A percentile compares a stretch with the other conserved stretches of the same genome.
Conservation (phyloP, 1,284 basidiomycete genomes). For the Sporisorium iseilematis-ciliati region DNA sequence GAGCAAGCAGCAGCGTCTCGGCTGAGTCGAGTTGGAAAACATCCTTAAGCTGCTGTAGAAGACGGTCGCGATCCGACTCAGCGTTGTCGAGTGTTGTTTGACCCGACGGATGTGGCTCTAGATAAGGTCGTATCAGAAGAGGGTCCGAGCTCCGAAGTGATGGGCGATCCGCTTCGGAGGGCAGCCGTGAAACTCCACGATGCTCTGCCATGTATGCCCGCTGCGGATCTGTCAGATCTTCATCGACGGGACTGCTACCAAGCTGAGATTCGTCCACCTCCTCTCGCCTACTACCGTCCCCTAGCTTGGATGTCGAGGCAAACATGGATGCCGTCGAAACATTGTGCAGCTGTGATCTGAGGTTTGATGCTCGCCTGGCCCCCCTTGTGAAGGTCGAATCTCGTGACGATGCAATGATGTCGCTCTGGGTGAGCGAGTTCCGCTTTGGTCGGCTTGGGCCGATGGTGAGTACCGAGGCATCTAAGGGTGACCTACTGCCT, state of each 20-base stretch:
- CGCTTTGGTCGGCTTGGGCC: constrained; percentile 24
- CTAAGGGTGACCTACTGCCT: constrained; percentile 47
- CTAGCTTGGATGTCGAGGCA: constrained; percentile 7
- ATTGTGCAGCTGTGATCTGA: constrained; percentile 33
- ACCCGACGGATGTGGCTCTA: constrained; percentile 4
- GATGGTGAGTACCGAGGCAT: constrained; percentile 41
- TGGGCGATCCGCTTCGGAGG: constrained; percentile 1
- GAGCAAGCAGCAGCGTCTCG: constrained; percentile 44
- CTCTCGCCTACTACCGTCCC: not conserved
- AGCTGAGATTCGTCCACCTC: not conserved
- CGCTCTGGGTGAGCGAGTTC: constrained; percentile 34
- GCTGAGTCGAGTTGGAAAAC: constrained; percentile 45
- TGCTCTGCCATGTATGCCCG: not conserved
- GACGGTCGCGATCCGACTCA: constrained; percentile 22
- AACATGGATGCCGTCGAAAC: constrained; percentile 18
- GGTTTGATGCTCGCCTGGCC: constrained; percentile 8
- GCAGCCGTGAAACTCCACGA: not conserved
- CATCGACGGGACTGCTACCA: constrained; percentile 11
- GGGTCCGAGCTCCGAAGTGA: constrained; percentile 6
- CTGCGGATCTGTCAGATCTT: constrained; percentile 5
- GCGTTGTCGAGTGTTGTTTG: not conserved
- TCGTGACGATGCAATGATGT: constrained; percentile 23
- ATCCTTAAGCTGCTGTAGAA: constrained; percentile 41
- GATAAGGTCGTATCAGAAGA: constrained; percentile 33
- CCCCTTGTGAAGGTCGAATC: constrained; percentile 13